Percentiles rank a stretch among this genome's conserved stretches.
These are phyloP conservation scores for Colletotrichum liaoningense DNA, from an alignment of 2,329 filamentous ascomycete species.

Conservation along the genomic window DNA sequence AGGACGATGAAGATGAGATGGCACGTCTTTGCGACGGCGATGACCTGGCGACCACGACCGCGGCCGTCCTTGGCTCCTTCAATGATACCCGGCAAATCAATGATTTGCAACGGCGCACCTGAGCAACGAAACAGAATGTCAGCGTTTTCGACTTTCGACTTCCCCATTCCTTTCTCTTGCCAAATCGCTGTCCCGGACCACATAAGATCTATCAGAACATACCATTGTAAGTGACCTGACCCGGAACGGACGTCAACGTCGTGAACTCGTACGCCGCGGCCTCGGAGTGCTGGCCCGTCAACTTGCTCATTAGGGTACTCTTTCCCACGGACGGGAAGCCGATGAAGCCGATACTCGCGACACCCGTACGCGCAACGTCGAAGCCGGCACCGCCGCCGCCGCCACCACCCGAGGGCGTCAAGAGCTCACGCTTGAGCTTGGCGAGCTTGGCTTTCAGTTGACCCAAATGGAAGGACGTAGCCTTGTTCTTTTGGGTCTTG, in stretches of 20 bases:
- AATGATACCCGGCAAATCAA: constrained; percentile 98
- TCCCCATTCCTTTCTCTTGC: not conserved
- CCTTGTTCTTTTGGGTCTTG: constrained; percentile 97
- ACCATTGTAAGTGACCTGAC: constrained; percentile 95
- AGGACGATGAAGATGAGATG: constrained; percentile 98
- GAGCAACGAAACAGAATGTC: not conserved
- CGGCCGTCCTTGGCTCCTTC: constrained; percentile 98
- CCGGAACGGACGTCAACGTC: constrained; percentile 95
- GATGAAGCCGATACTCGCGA: constrained; percentile 97
- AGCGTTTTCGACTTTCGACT: not conserved
- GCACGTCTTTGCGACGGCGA: constrained; percentile 98
- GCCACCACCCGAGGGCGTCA: constrained; percentile 86
- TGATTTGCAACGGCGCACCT: constrained; percentile 95
- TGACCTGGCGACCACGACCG: constrained; percentile 96
- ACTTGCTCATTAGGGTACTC: constrained; percentile 93
- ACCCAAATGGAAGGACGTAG: constrained; percentile 91
- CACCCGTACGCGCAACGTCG: constrained; percentile 97
- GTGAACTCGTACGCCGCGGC: constrained; percentile 98
- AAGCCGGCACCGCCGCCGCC: constrained; percentile 90
- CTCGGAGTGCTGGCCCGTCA: constrained; percentile 98
- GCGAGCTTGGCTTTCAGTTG: constrained; percentile 98
- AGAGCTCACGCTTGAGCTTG: constrained; percentile 95
- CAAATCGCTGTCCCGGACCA: not conserved
- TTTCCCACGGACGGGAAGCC: constrained; percentile 98
- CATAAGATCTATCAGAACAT: constrained; percentile 37